These are phyloP conservation scores for Friedmanniomyces simplex DNA, from an alignment of 495 filamentous ascomycete species.

Conservation along the genomic window DNA sequence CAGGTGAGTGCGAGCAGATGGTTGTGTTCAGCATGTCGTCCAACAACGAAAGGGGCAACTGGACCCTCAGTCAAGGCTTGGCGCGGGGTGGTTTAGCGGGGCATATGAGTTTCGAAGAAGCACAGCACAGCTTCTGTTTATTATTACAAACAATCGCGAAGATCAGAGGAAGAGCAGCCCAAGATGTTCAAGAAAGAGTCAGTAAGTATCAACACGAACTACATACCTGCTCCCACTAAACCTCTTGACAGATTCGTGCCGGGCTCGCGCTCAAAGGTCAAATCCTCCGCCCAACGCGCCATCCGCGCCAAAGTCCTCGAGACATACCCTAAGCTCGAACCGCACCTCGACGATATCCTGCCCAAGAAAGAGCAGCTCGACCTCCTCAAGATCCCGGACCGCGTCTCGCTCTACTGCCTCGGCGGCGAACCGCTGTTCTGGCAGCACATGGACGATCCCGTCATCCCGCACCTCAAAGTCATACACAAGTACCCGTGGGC, in stretches of 20 bases:
- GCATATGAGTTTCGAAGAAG: too few species aligned
- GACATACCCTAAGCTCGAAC: conserved; percentile 76
- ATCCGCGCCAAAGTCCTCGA: conserved; percentile 71
- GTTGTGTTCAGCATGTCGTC: too few species aligned
- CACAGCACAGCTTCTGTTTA: too few species aligned
- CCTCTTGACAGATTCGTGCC: conserved; percentile 50
- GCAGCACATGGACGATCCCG: conserved; percentile 71
- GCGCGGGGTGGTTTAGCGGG: too few species aligned
- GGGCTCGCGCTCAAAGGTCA: conserved; percentile 87
- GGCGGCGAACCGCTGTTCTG: conserved; percentile 70
- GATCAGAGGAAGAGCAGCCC: neutral
- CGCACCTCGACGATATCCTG: conserved; percentile 86
- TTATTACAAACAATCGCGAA: too few species aligned
- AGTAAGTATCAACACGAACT: conserved; percentile 7
- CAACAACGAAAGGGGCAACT: too few species aligned
- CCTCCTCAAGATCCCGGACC: conserved; percentile 83
- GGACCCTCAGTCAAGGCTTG: too few species aligned
- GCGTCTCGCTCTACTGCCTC: conserved; percentile 75
- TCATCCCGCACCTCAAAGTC: conserved; percentile 56
- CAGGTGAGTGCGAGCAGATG: too few species aligned
- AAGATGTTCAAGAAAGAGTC: conserved; percentile 25
- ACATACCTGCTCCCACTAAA: conserved; percentile 9
- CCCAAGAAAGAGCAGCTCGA: conserved; percentile 93
- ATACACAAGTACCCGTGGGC: conserved; percentile 47
- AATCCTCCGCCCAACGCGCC: conserved; percentile 83